Conservation (phyloP, 768 basidiomycete genomes). For the Suillus spraguei region DNA sequence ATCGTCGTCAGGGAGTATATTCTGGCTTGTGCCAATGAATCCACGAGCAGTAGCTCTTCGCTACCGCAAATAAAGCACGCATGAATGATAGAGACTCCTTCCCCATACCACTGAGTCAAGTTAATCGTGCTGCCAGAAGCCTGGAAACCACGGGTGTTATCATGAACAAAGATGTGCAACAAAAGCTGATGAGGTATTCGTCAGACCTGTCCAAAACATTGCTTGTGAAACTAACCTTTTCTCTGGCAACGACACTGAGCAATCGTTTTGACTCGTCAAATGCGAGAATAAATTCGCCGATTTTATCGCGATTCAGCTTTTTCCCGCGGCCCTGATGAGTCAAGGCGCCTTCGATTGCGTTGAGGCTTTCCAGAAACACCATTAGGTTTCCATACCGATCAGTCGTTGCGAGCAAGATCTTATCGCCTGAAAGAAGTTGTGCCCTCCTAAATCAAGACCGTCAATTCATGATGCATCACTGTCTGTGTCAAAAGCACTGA, state of each 20-base stretch:
- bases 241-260: conserved; percentile 46
- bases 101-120: conserved; percentile 46
- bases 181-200: conserved; percentile 26
- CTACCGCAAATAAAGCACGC: conserved; percentile 49
- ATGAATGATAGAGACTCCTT: conserved; percentile 30
- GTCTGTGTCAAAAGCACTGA: background rate
- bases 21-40: conserved; percentile 43
- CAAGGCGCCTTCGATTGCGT: conserved; percentile 36
- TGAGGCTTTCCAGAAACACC: conserved; percentile 42
- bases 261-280: conserved; percentile 56
- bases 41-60: conserved; percentile 56
- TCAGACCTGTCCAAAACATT: background rate
- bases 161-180: conserved; percentile 50
- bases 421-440: conserved; percentile 46
- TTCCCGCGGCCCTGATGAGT: conserved; percentile 26
- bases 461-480: background rate
- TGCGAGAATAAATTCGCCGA: conserved; percentile 48
- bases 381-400: conserved; percentile 35
- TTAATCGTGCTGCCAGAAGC: conserved; percentile 43
- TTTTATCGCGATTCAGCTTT: conserved; percentile 45
- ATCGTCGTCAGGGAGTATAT: conserved; percentile 57
- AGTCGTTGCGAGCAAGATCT: conserved; percentile 44
- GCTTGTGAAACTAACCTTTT: conserved; percentile 35
- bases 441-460: conserved; percentile 26
- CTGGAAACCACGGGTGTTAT: conserved; percentile 47